Conservation (phyloP, 441 rosid species). For the Eruca vesicaria region DNA sequence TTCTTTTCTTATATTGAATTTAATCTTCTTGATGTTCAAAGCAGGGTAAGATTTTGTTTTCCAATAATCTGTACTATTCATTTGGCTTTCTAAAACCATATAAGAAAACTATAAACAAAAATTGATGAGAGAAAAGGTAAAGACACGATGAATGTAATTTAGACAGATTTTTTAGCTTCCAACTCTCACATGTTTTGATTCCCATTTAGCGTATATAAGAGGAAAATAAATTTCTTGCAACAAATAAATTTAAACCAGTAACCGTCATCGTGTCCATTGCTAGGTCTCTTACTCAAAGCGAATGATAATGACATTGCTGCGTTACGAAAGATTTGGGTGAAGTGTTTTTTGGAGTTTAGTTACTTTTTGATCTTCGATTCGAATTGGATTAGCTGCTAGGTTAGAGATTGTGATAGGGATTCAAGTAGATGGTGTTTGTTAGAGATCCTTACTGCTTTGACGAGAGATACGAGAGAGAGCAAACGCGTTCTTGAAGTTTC, state of each 20-base stretch:
- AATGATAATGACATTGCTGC: background rate
- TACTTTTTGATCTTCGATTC: conserved; percentile 40
- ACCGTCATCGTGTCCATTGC: background rate
- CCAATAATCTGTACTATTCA: background rate
- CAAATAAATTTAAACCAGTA: too few relatives aligned
- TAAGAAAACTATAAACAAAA: background rate
- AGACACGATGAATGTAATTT: background rate
- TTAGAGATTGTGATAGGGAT: conserved; percentile 43
- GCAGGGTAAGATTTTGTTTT: background rate
- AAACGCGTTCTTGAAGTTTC: conserved; percentile 49
- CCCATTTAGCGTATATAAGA: too few relatives aligned
- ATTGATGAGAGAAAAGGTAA: background rate
- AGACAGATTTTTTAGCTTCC: background rate
- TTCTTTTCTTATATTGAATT: background rate
- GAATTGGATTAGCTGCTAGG: conserved; percentile 45
- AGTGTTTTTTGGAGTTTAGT: conserved; percentile 53
- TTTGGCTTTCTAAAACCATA: background rate
- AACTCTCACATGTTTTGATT: too few relatives aligned
- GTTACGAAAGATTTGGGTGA: conserved; percentile 37
- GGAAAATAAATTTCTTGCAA: too few relatives aligned
- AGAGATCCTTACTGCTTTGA: conserved; percentile 57
- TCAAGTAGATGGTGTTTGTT: conserved; percentile 43
- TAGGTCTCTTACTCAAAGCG: conserved; percentile 43
- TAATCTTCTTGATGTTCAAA: background rate
- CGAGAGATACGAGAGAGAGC: conserved; percentile 48